A percentile compares a stretch with the other conserved stretches of the same genome.
Evolutionary conservation across 1,284 basidiomycete species (phyloP).

Genomic region (Fomitopsis palustris): DNA sequence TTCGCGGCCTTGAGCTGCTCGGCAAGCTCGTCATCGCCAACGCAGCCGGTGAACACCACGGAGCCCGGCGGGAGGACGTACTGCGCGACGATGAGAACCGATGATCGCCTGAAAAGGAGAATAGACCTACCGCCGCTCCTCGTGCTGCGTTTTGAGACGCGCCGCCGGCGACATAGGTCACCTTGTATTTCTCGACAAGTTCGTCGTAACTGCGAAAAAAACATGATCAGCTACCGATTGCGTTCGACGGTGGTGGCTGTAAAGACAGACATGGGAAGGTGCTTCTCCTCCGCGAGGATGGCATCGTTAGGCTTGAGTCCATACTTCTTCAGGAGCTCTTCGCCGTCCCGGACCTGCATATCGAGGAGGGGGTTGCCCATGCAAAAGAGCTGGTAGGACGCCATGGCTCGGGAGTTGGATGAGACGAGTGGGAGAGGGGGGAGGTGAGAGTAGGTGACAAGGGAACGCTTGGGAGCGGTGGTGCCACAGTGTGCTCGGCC

Average conservation of each 20-base stretch:
- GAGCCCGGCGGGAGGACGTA: conserved; percentile 88
- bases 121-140: conserved; percentile 82
- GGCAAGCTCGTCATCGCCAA: conserved; percentile 90
- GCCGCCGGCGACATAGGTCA: conserved; percentile 95
- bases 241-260: background rate
- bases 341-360: conserved; percentile 83
- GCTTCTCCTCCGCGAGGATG: conserved; percentile 91
- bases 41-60: conserved; percentile 93
- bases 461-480: background rate
- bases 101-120: background rate
- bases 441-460: background rate
- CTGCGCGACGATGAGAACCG: conserved; percentile 37
- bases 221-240: background rate
- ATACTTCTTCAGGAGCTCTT: conserved; percentile 88
- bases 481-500: background rate
- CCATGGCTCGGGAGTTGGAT: conserved; percentile 12
- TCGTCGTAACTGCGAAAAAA: conserved; percentile 75
- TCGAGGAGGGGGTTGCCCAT: conserved; percentile 91
- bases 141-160: conserved; percentile 97
- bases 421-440: background rate
- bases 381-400: conserved; percentile 61
- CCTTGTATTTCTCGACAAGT: conserved; percentile 72
- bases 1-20: conserved; percentile 92
- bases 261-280: conserved; percentile 66
- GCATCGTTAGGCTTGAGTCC: conserved; percentile 94